Evolutionary conservation across 345 rosid species (phyloP).

Genomic region (Gossypium rotundifolium): DNA sequence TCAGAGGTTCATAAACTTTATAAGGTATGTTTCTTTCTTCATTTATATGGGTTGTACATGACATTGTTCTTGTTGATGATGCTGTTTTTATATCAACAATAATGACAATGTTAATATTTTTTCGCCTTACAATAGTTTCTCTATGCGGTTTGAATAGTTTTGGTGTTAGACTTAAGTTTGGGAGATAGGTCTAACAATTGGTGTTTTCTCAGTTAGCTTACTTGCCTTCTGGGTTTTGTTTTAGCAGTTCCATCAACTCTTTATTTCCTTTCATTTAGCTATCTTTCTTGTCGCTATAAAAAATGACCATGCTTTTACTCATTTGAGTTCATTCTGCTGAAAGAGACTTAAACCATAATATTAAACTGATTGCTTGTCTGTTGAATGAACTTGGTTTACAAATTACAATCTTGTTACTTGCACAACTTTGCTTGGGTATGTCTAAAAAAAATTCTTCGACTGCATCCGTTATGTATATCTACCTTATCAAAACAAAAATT

Average conservation of each 20-base stretch:
- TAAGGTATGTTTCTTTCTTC: conserved; percentile 48
- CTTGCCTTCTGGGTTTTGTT: neutral
- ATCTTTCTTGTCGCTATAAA: neutral
- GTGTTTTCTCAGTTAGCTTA: neutral
- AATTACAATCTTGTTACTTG: neutral
- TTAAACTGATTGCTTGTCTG: neutral
- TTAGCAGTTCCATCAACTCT: neutral
- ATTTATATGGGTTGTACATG: neutral
- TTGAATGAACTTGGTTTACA: neutral
- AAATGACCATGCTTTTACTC: neutral
- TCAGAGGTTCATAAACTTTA: conserved; percentile 68
- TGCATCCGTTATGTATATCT: neutral
- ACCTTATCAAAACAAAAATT: neutral
- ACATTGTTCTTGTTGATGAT: neutral
- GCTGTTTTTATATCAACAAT: conserved; percentile 5
- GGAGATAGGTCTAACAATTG: neutral
- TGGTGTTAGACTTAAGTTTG: neutral
- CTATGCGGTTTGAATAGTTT: neutral
- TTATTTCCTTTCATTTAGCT: neutral
- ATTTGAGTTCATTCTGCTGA: neutral
- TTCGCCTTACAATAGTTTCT: neutral
- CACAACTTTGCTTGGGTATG: neutral
- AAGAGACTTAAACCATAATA: neutral
- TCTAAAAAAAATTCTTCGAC: neutral
- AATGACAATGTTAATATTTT: neutral